phyloP scores from a whole-genome alignment of 2,329 filamentous ascomycete species.

The Fusarium sp. region DNA sequence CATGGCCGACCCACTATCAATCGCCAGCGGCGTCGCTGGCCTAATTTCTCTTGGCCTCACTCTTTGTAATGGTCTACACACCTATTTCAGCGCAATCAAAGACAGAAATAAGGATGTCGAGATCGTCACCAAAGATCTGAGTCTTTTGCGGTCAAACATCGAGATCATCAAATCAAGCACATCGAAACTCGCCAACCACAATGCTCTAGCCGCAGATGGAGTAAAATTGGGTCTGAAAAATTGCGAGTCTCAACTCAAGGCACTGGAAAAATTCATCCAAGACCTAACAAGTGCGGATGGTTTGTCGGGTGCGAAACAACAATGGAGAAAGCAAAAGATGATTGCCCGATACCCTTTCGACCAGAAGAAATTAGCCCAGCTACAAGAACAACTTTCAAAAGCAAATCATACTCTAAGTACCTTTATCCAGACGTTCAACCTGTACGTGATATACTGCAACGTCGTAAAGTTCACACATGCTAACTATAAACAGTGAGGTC shows the following conservation, averaged over 20 bases:
- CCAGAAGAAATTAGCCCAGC: not conserved
- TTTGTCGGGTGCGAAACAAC: rapidly evolving
- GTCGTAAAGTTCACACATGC: rapidly evolving
- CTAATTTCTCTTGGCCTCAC: conserved; percentile 5
- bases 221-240: rapidly evolving
- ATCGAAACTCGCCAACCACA: rapidly evolving
- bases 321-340: not conserved
- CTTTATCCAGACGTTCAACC: not conserved
- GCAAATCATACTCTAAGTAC: not conserved
- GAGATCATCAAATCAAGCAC: not conserved
- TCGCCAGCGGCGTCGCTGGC: conserved; percentile 14
- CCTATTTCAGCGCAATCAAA: not conserved
- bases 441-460: not conserved
- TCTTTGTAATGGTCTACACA: not conserved
- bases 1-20: conserved; percentile 5
- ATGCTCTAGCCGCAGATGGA: not conserved
- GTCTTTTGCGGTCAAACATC: not conserved
- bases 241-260: not conserved
- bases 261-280: rapidly evolving
- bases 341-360: not conserved
- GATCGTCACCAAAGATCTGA: rapidly evolving
- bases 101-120: not conserved
- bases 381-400: not conserved
- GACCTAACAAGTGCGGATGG: not conserved
- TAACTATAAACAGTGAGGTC: not conserved